Conservation (phyloP, 1,139 yeast species). For the Candida sanyaensis region DNA sequence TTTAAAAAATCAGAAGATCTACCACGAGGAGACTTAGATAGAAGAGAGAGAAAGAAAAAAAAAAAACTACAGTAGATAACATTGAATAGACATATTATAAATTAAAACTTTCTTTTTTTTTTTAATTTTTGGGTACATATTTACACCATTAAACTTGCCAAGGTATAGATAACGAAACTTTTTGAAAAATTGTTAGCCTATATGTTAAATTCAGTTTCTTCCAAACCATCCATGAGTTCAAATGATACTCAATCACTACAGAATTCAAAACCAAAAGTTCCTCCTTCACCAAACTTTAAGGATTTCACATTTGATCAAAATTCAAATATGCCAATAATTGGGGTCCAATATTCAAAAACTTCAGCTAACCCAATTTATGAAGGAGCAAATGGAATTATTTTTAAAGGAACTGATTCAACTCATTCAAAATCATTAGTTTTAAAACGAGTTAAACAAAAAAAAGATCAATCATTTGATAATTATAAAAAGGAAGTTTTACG, state of each 20-base stretch:
- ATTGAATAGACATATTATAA: too few relatives aligned
- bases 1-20: too few relatives aligned
- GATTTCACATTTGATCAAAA: not conserved
- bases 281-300: not conserved
- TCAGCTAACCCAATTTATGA: constrained; percentile 38
- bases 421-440: constrained; percentile 26
- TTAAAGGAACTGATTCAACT: constrained; percentile 29
- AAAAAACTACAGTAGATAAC: too few relatives aligned
- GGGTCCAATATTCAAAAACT: constrained; percentile 24
- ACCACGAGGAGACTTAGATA: too few relatives aligned
- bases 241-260: not conserved
- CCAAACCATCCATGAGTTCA: not conserved
- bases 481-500: constrained; percentile 24
- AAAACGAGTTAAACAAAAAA: constrained; percentile 31
- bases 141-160: too few relatives aligned
- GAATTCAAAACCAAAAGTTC: not conserved
- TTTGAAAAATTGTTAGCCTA: not conserved
- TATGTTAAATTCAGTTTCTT: not conserved
- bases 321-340: constrained; percentile 13
- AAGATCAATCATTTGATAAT: constrained; percentile 14
- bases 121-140: too few relatives aligned
- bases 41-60: too few relatives aligned
- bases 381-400: constrained; percentile 46
- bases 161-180: too few relatives aligned
- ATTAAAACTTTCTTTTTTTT: too few relatives aligned